Base-by-base conservation (phyloP, 371 early-diverging fungal species). In the Mucor piriformis region DNA sequence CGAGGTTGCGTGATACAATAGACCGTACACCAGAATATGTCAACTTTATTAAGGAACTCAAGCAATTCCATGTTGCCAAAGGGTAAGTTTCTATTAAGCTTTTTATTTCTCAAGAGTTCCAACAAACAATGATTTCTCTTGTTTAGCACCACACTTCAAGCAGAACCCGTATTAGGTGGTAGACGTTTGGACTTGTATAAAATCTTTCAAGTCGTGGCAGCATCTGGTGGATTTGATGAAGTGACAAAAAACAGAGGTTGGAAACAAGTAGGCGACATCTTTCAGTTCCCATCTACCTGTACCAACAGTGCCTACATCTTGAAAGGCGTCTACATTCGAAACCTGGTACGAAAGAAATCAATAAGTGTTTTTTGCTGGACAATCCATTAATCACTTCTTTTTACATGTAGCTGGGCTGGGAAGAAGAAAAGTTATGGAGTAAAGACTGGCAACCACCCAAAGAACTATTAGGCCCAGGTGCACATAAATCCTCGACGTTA, bases 221-320 rank as follows among this genome's bases (percentile, higher is more conserved):
- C 72, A 20, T 77, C 85, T 16, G 90, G 90, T 27, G 92, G 92
- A 10, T 89, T 82, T 60, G 88, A 88, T 51, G 83, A 86, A 80
- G 88, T 91, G 23, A 87, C 89, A 15, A 72, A 77, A 35, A 87
- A 88, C 33, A 83, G 88, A 50, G 83, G 88, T 16, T 91, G 92
- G 92, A 87, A 85, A 57, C 77, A 85, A 63, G 80, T 91, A 21
- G 79, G 85, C 15, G 69, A 79, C 20, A 83, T 85, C 0, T 89
- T 92, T 67, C 77, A 91, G 50, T 85, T 92, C 44, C 90, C 91
- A 6, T 72, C 85, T 16, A 92, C 91, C 7, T 91, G 92, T 69
- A 92, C 91, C 18, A 92, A 91, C 70, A 83, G 86, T 53, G 91
- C 91, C 2, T 90, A 84, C 63, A 87, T 89, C 29, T 71, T 89